These are phyloP conservation scores for Ophiobolus disseminans DNA, from an alignment of 2,329 filamentous ascomycete species.

Conservation along the genomic window DNA sequence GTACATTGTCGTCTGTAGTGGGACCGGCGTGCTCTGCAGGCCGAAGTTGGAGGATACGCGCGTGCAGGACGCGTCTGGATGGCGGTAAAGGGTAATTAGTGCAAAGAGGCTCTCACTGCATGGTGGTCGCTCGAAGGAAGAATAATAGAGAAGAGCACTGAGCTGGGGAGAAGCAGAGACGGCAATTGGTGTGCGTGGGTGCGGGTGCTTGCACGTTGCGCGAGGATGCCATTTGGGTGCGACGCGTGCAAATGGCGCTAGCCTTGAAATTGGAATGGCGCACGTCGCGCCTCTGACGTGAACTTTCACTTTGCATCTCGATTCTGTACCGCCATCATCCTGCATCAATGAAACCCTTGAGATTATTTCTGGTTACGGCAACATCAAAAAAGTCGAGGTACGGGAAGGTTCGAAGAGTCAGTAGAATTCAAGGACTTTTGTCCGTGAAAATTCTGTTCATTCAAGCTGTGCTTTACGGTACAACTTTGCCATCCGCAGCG, in stretches of 20 bases:
- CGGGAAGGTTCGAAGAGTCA: no score
- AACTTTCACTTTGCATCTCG: conserved; percentile 22
- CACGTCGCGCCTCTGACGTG: conserved; percentile 26
- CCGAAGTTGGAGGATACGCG: conserved; percentile 23
- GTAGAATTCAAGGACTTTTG: no score
- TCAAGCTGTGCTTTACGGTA: no score
- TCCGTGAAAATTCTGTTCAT: no score
- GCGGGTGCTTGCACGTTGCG: conserved; percentile 33
- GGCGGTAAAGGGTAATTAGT: conserved; percentile 18
- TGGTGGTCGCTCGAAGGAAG: conserved; percentile 12
- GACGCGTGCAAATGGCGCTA: conserved; percentile 34
- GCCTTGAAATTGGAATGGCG: conserved; percentile 16
- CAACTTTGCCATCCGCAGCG: no score
- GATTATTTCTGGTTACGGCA: no score
- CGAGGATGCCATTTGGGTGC: conserved; percentile 23
- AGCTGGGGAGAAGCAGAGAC: conserved; percentile 18
- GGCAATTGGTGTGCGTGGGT: conserved; percentile 31
- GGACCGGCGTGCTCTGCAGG: conserved; percentile 21
- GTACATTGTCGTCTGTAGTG: conserved; percentile 71
- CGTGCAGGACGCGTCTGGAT: conserved; percentile 36
- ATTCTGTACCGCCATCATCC: conserved; percentile 10
- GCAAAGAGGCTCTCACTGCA: conserved; percentile 26
- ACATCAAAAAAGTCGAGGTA: no score
- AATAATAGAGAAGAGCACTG: conserved; percentile 26
- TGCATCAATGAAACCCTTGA: no score